Base-by-base conservation (phyloP, 768 basidiomycete species). In the Candolleomyces eurysporus region DNA sequence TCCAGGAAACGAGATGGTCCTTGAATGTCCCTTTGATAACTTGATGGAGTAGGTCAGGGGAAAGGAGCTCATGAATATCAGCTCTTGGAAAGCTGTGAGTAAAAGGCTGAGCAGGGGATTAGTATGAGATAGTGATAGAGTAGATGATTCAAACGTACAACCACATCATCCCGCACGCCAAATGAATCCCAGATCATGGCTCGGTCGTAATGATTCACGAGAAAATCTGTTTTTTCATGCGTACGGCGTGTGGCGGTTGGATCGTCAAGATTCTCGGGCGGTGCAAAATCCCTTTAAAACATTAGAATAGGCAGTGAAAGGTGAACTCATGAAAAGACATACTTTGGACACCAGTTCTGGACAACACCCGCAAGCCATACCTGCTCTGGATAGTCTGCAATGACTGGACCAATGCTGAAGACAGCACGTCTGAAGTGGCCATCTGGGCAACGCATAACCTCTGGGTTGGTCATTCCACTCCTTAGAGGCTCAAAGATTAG, bases 1-100 rank as follows among this genome's bases (percentile, higher is more conserved):
- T 67, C 78, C 78, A 80, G 3, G 49, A 40, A 2, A 79, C 76
- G 1, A 79, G 63, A 53, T 78, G 78, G 45, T 78, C 79, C 57
- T 78, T 80, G 66, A 79, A 79, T 4, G 66, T 70, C 3, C 76
- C 75, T 58, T 77, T 77, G 60, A 79, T 76, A 8, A 78, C 26
- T 63, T 78, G 76, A 61, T 79, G 76, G 1, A 76, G 67, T 0
- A 76, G 63, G 58, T 76, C 72, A 5, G 73, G 69, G 0, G 72
- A 45, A 0, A 76, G 13, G 5, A 75, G 61, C 43, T 73, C 71
- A 61, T 76, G 66, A 30, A 76, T 75, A 56, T 76, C 69, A 0
- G 74, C 74, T 4, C 65, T 62, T 0, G 74, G 73, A 60, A 76
- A 74, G 5, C 61, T 17, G 31, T 63, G 32, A 8, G 70, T 73